Conservation (phyloP, 1,139 yeast species). For the Zygosaccharomyces pseudobailii region DNA sequence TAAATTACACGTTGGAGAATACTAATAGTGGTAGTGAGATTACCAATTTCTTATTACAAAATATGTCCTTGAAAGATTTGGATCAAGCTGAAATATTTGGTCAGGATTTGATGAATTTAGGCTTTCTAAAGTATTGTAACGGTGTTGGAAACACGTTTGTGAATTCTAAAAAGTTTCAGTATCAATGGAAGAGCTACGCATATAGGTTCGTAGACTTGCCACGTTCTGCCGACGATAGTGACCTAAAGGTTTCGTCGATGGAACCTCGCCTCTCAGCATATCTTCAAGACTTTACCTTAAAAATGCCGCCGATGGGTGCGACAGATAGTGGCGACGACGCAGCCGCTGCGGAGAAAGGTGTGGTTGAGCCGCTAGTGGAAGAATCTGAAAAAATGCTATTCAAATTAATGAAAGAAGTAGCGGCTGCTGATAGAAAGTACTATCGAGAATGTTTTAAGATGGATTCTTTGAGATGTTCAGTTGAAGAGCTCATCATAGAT, state of each 20-base stretch:
- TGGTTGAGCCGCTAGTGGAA: slow-evolving; percentile 39
- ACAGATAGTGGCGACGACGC: slow-evolving; percentile 35
- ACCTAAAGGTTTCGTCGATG: slow-evolving; percentile 5
- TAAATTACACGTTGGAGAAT: slow-evolving; percentile 28
- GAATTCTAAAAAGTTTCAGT: slow-evolving; percentile 69
- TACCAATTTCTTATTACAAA: slow-evolving; percentile 25
- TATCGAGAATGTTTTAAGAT: slow-evolving; percentile 51
- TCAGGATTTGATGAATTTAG: slow-evolving; percentile 63
- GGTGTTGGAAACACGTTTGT: slow-evolving; percentile 63
- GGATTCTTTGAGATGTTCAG: slow-evolving; percentile 64
- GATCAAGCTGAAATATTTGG: slow-evolving; percentile 71
- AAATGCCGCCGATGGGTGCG: slow-evolving; percentile 45
- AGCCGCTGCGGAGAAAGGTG: slow-evolving; percentile 4
- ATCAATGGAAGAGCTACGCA: slow-evolving; percentile 78
- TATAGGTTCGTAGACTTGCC: slow-evolving; percentile 54
- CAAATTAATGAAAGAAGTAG: slow-evolving; percentile 54
- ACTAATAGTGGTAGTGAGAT: slow-evolving; percentile 35
- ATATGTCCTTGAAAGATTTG: slow-evolving; percentile 37
- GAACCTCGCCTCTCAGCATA: slow-evolving; percentile 31
- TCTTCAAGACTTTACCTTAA: slow-evolving; percentile 47
- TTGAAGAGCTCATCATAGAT: slow-evolving; percentile 71
- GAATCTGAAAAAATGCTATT: slow-evolving; percentile 38
- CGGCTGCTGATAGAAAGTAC: slow-evolving; percentile 58
- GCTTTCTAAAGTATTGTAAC: slow-evolving; percentile 64
- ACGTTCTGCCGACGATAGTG: slow-evolving; percentile 13